A percentile compares a stretch with the other conserved stretches of the same genome.
These are phyloP conservation scores for Voacanga thouarsii DNA, from an alignment of 257 asterid species.

Conservation along the genomic window DNA sequence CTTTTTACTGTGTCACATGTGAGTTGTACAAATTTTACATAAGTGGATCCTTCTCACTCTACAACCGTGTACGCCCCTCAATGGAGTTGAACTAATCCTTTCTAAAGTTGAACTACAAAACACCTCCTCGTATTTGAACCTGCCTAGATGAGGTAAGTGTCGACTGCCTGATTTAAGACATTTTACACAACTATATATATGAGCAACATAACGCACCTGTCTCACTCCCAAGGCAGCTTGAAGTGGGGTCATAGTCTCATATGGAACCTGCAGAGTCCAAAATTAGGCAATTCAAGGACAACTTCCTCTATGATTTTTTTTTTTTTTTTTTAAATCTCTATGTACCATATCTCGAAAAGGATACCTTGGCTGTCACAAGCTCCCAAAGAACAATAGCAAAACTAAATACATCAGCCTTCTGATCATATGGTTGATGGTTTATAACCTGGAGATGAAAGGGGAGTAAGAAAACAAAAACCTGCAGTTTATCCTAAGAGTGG, in stretches of 20 bases:
- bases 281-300: conserved; percentile 5
- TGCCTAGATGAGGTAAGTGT: not conserved
- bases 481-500: not conserved
- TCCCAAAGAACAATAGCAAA: conserved; percentile 96
- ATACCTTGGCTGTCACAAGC: conserved; percentile 79
- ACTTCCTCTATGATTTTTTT: not conserved
- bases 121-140: not conserved
- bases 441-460: conserved; percentile 47
- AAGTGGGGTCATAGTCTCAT: conserved; percentile 71
- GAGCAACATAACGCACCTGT: conserved; percentile 47
- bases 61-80: not conserved
- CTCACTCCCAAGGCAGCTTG: conserved; percentile 91
- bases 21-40: not conserved
- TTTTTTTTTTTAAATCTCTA: conserved; percentile 11
- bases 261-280: conserved; percentile 60
- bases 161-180: not conserved
- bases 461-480: not conserved
- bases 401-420: conserved; percentile 88
- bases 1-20: not conserved
- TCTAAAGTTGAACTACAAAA: not conserved
- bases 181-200: not conserved
- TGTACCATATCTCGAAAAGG: conserved; percentile 9
- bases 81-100: not conserved
- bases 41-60: not conserved
- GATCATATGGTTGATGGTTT: conserved; percentile 89